Evolutionary conservation across 2,329 filamentous ascomycete genomes (phyloP), one percentile per base, ranked within the genome.

Genomic region (Lachnum nothofagi): DNA sequence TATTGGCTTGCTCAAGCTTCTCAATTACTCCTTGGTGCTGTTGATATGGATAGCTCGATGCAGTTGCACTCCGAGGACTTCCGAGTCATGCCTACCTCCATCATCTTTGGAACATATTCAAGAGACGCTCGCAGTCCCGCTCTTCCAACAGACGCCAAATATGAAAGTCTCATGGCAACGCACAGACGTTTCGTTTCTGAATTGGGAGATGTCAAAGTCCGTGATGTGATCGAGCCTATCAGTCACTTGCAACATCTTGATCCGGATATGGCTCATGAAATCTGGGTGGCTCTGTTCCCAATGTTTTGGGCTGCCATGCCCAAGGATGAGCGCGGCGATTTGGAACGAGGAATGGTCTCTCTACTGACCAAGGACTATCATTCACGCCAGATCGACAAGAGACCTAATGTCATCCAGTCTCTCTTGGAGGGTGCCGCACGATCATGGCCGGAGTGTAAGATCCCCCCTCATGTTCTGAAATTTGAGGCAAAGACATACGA

Each of bases 1-100:
- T 99, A 95, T 71, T 99, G 94, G 94, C 74, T 99, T 42, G 85
- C 90, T 34, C 93, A 99, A 68, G 91, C 94, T 27, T 90, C 90
- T 16, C 93, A 98, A 62, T 76, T 98, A 34, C 80, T 99, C 48
- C 81, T 98, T 56, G 91, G 93, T 14, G 91, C 88, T 5, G 79
- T 97, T 35, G 93, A 98, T 65, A 85, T 88, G 75, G 88, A 86
- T 57, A 78, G 79, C n/a, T 76, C 79, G 12, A 80, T 89, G 24
- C 86, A 89, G 58, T 75, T 98, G 44, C 84, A 96, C 59, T 66
- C 77, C 0, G 88, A 94, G 9, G 93, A 98, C 67, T 91, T 95
- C 70, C 86, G 80, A 48, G 78, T 88, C 7, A 79, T 88, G 56
- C 80, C 88, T 1, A 74, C 86, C 5, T 90, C 87, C 7, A 78